Evolutionary conservation across 2,329 filamentous ascomycete genomes (phyloP), one percentile per base, ranked within the genome.

Genomic region (Hypoxylon sp.): DNA sequence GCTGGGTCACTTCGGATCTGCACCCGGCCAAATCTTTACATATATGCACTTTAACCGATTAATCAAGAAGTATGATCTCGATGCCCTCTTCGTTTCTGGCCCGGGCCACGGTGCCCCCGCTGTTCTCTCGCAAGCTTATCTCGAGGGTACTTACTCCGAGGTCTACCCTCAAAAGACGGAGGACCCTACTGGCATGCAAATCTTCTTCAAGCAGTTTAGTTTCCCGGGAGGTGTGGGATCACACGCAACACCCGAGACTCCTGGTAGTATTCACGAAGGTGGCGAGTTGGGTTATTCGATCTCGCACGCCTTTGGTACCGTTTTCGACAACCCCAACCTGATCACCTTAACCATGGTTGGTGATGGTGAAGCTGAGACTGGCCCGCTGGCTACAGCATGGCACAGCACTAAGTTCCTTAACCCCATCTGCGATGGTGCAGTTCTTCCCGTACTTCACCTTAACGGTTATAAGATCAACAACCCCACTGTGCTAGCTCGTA

Each of bases 391-490:
- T 26, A 93, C 92, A 1, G 90, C 90, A 62, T 94, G 92, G 92
- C 92, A 94, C 81, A 92, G 90, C 80, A 94, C 87, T 76, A 94
- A 94, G 78, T 94, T 94, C 80, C 85, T 94, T 70, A 94, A 94
- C 76, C 92, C 92, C 3, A 91, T 92, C 72, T 90, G 87, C 0
- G 92, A 94, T 74, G 92, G 92, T 31, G 92, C 91, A 39, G 92
- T 94, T 6, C 84, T 94, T 1, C 92, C 92, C 0, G 89, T 94
- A 5, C 85, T 94, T 10, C 91, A 94, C 78, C 84, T 94, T 35
- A 94, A 94, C 74, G 92, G 92, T 51, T 94, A 94, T 85, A 94
- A 94, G 84, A 94, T 94, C 83, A 92, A 93, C 83, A 93, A 93
- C 79, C 91, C 91, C 8, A 94, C 90, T 4, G 77, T 94, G 0